Base-by-base conservation (phyloP, 2,329 filamentous ascomycete species). In the Huntiella moniliformis region DNA sequence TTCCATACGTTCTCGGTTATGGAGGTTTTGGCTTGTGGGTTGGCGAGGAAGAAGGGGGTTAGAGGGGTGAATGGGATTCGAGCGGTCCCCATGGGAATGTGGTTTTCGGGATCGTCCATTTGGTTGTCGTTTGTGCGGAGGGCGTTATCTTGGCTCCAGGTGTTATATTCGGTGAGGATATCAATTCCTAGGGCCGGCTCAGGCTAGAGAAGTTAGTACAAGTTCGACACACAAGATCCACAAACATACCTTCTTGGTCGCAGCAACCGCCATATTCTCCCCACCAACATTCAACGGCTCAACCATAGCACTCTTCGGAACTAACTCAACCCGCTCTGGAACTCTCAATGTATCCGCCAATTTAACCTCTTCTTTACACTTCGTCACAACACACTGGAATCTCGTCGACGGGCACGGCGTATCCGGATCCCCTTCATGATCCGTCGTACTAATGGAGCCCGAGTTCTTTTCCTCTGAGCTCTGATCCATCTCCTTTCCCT, bases 1-100 rank as follows among this genome's bases (percentile, higher is more conserved):
- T 71, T 76, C 16, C 73, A 73, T 41, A 70, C 65, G 2, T 67
- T 58, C 2, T 72, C 71, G 48, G 75, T 67, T 55, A 76, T 56
- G 3, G 60, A 65, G 60, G 75, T 75, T 34, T 63, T 63, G 42
- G 57, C 65, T 51, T 62, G 67, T 36, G 54, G 51, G 4, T 54
- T 53, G 2, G 65, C 61, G 28, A 60, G 58, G 44, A 68, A 64
- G 42, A 66, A 65, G 0, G 65, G 56, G 4, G 60, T 58, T 2
- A 69, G 55, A 1, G 65, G 67, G 2, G 64, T 68, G 49, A 63
- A 69, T 8, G 22, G 22, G 22, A 28, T 28, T 28, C 22, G 22
- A 28, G 22, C 22, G 22, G 1, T 2, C 10, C 22, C 22, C 22
- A 28, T 28, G 1, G 22, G 22, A 8, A 28, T 28, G 22, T 28